phyloP scores from a whole-genome alignment of 2,329 filamentous ascomycete species.

The Graphiopsis chlorocephala region DNA sequence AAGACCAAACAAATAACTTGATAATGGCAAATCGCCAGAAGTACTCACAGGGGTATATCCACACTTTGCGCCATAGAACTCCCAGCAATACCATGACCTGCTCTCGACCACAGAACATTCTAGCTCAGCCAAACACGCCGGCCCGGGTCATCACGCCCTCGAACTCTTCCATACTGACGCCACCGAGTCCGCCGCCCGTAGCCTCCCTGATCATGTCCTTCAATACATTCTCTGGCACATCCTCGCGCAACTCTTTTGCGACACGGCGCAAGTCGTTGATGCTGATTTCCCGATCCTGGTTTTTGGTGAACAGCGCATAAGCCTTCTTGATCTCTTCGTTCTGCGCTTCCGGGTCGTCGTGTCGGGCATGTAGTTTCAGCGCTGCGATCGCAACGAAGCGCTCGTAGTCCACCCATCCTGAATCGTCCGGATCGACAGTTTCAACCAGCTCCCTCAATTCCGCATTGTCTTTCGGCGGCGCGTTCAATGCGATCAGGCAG shows the following conservation, averaged over 20 bases:
- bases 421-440: slow-evolving; percentile 77
- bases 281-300: slow-evolving; percentile 65
- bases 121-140: slow-evolving; percentile 71
- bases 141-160: slow-evolving; percentile 81
- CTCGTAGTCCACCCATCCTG: slow-evolving; percentile 74
- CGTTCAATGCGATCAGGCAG: slow-evolving; percentile 67
- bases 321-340: slow-evolving; percentile 76
- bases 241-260: slow-evolving; percentile 78
- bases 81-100: background rate
- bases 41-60: slow-evolving; percentile 16
- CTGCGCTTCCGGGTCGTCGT: slow-evolving; percentile 46
- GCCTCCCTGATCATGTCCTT: slow-evolving; percentile 95
- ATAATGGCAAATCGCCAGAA: slow-evolving; percentile 1
- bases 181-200: slow-evolving; percentile 73
- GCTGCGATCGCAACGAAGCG: slow-evolving; percentile 86
- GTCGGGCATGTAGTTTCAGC: slow-evolving; percentile 68
- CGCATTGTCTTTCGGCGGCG: slow-evolving; percentile 60
- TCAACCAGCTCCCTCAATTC: slow-evolving; percentile 76
- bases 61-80: slow-evolving; percentile 1
- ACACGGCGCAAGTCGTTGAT: slow-evolving; percentile 74
- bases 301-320: slow-evolving; percentile 73
- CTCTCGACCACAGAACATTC: background rate
- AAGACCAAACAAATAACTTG: background rate
- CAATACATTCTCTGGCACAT: slow-evolving; percentile 76
- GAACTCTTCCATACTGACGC: slow-evolving; percentile 77